Conservation (phyloP, 495 filamentous ascomycete genomes). For the Annulohypoxylon moriforme region DNA sequence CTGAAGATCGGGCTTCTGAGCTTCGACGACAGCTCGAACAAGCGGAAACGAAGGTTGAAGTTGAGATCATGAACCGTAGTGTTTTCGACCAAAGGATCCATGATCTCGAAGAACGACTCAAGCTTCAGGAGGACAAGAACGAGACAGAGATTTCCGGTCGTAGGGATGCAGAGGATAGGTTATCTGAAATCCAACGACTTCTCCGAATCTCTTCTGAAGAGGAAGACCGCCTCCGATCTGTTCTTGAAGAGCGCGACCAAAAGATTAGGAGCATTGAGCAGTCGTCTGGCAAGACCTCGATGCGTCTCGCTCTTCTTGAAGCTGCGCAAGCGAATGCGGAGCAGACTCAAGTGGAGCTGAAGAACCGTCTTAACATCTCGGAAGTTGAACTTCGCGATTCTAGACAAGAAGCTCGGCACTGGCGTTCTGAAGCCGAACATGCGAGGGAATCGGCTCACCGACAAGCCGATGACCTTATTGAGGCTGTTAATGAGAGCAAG, state of each 20-base stretch:
- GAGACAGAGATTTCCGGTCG: slow-evolving; percentile 72
- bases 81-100: slow-evolving; percentile 58
- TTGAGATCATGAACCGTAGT: slow-evolving; percentile 64
- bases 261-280: slow-evolving; percentile 60
- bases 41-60: slow-evolving; percentile 62
- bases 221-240: slow-evolving; percentile 75
- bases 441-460: slow-evolving; percentile 54
- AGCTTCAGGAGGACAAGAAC: slow-evolving; percentile 54
- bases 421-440: slow-evolving; percentile 62
- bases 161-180: slow-evolving; percentile 75
- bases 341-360: slow-evolving; percentile 72
- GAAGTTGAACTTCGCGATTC: slow-evolving; percentile 62
- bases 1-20: slow-evolving; percentile 58
- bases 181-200: slow-evolving; percentile 75
- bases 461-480: slow-evolving; percentile 55
- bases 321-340: slow-evolving; percentile 72
- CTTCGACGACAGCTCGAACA: slow-evolving; percentile 58
- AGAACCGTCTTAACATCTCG: slow-evolving; percentile 59
- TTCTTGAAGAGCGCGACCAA: slow-evolving; percentile 72
- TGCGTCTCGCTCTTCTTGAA: slow-evolving; percentile 71
- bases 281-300: slow-evolving; percentile 61
- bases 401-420: slow-evolving; percentile 60
- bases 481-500: slow-evolving; percentile 58
- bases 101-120: slow-evolving; percentile 59
- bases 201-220: slow-evolving; percentile 75